A percentile compares a stretch with the other conserved stretches of the same genome.
Conservation (phyloP, 2,329 filamentous ascomycete species). For the Coniosporium uncinatum region DNA sequence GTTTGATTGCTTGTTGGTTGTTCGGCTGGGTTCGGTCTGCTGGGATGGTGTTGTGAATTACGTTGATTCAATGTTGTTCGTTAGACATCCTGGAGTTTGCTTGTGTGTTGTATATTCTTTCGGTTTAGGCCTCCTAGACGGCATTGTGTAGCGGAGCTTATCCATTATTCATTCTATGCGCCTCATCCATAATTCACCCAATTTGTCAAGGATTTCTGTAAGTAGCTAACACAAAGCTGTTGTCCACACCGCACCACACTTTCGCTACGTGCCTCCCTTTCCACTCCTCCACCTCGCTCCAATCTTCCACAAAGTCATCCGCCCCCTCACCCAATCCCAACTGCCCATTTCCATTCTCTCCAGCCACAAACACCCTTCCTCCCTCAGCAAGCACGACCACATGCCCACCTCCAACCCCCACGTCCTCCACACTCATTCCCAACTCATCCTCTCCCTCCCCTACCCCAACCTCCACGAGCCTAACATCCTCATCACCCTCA, state of each 20-base stretch:
- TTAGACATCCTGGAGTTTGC: too few species aligned
- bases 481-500: conserved; percentile 4
- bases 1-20: too few species aligned
- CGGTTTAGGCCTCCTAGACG: too few species aligned
- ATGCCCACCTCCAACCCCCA: conserved; percentile 5
- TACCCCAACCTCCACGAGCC: not conserved
- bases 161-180: too few species aligned
- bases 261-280: not conserved
- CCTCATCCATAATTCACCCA: too few species aligned
- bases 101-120: too few species aligned
- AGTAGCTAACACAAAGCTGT: not conserved
- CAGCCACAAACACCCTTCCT: conserved; percentile 5
- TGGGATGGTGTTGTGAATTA: too few species aligned
- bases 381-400: conserved; percentile 4
- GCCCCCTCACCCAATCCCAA: conserved; percentile 1
- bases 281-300: not conserved
- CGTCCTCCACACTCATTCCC: conserved; percentile 13
- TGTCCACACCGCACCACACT: not conserved
- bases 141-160: too few species aligned
- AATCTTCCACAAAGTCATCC: not conserved
- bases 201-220: too few species aligned
- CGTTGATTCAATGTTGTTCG: too few species aligned
- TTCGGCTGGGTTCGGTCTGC: too few species aligned
- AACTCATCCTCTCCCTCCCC: too few species aligned
- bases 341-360: conserved; percentile 7